Base-by-base conservation (phyloP, 2,329 filamentous ascomycete genomes). In the Coniochaeta prunicola region DNA sequence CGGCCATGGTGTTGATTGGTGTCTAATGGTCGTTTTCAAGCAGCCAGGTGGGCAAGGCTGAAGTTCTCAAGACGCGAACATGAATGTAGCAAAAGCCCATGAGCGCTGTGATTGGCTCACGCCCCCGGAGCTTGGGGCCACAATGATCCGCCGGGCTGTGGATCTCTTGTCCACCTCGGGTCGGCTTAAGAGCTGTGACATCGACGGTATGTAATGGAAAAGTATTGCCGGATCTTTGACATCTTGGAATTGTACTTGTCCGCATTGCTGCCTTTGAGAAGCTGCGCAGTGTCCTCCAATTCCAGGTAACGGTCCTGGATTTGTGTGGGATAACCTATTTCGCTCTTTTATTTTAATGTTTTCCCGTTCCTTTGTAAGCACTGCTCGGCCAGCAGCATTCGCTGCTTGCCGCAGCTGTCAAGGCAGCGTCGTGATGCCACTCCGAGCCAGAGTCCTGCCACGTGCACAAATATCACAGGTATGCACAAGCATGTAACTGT, bases 371-470 rank as follows among this genome's bases (percentile, higher is more conserved):
- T 71, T 86, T 64, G 73, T 76, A 66, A 69, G 74, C 66, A 80
- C 83, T 71, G 82, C 82, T 74, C 79, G 78, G 68, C 72, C 76
- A 65, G 78, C 78, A 67, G 78, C 77, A 64, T 72, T 74, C 66
- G 69, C 75, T 71, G 69, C 73, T 65, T 74, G 69, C 66, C 69
- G 73, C 61, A 71, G 75, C 70, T 76, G 73, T 64, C 71, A 71
- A 71, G 71, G 68, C 63, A 72, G 68, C 64, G 69, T 76, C 69
- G 72, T 73, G 62, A 96, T 96, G 91, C 91, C 91, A 72, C 81
- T 96, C 64, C 86, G 86, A 78, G 89, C 89, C 62, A 93, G 89
- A 74, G 80, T 92, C 64, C 76, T 80, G 69, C 79, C 85, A 64
- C 80, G 81, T 57, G 36, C 19, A n/a, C 45, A 50, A 50, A 61